Evolutionary conservation across 345 rosid species (phyloP).

Genomic region (Moricandia arvensis): DNA sequence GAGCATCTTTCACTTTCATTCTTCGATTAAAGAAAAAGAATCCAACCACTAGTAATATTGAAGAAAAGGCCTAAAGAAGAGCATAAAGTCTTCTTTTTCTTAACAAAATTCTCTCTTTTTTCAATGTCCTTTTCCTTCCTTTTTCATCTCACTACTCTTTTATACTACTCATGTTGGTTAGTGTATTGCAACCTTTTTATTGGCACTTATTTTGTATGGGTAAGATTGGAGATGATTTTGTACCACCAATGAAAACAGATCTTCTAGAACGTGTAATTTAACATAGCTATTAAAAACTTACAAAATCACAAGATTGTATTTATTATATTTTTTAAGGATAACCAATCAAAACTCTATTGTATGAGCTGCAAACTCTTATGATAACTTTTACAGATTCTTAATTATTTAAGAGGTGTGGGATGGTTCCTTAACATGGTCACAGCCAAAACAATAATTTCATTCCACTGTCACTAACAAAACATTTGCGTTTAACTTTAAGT

Average conservation of each 20-base stretch:
- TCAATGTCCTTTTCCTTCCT: slow-evolving; percentile 9
- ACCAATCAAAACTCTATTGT: background rate
- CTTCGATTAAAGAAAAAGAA: slow-evolving; percentile 26
- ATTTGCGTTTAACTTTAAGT: background rate
- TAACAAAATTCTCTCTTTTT: slow-evolving; percentile 16
- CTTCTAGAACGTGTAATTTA: background rate
- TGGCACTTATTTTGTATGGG: background rate
- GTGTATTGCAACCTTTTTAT: background rate
- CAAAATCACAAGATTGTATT: background rate
- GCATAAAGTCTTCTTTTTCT: slow-evolving; percentile 28
- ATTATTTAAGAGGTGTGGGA: slow-evolving; percentile 13
- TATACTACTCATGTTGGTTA: background rate
- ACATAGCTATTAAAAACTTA: background rate
- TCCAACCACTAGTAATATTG: slow-evolving; percentile 28
- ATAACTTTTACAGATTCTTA: background rate
- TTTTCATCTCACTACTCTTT: slow-evolving; percentile 5
- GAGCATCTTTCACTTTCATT: slow-evolving; percentile 37
- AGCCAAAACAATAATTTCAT: slow-evolving; percentile 14
- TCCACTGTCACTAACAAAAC: slow-evolving; percentile 22
- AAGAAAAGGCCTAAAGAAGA: background rate
- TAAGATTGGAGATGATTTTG: background rate
- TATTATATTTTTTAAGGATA: background rate
- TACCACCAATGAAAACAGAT: background rate
- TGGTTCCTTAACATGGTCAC: background rate
- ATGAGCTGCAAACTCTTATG: too few relatives aligned